Conservation (phyloP, 306 rosid genomes). For the Glycine tomentella region DNA sequence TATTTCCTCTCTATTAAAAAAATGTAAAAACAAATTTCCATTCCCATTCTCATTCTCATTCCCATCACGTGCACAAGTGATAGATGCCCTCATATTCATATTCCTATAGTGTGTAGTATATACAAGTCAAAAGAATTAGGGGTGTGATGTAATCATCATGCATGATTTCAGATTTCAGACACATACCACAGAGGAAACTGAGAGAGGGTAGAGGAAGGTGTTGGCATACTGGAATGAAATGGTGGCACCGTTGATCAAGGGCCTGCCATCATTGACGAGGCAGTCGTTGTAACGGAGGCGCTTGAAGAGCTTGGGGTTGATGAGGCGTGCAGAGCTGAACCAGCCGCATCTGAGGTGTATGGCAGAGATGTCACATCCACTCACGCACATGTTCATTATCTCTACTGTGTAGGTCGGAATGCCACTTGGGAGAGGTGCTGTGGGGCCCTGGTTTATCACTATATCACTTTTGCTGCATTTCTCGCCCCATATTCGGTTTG, state of each 20-base stretch:
- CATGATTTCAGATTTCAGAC: conserved; percentile 7
- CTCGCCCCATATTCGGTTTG: conserved; percentile 79
- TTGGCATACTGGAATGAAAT: conserved; percentile 83
- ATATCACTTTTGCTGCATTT: conserved; percentile 73
- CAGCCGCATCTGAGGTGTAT: conserved; percentile 86
- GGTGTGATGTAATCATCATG: too few species aligned
- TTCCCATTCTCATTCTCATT: too few species aligned
- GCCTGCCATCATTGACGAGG: conserved; percentile 79
- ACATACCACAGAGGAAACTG: conserved; percentile 71
- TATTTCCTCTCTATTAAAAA: conserved; percentile 35
- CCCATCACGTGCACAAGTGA: conserved; percentile 30
- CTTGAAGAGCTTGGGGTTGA: conserved; percentile 84
- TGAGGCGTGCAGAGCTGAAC: conserved; percentile 88
- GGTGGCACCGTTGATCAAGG: conserved; percentile 66
- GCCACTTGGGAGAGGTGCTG: conserved; percentile 79
- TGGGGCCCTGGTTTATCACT: conserved; percentile 79
- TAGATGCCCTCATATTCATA: background rate
- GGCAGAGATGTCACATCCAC: conserved; percentile 73
- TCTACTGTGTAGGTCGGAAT: conserved; percentile 87
- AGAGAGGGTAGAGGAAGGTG: conserved; percentile 71
- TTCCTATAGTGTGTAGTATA: conserved; percentile 38
- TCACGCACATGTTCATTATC: conserved; percentile 72
- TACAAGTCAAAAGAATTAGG: conserved; percentile 41
- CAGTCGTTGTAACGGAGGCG: conserved; percentile 83
- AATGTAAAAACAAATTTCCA: background rate